These are phyloP conservation scores for Hypoxylon sp. DNA, from an alignment of 2,329 filamentous ascomycete genomes.

Conservation along the genomic window DNA sequence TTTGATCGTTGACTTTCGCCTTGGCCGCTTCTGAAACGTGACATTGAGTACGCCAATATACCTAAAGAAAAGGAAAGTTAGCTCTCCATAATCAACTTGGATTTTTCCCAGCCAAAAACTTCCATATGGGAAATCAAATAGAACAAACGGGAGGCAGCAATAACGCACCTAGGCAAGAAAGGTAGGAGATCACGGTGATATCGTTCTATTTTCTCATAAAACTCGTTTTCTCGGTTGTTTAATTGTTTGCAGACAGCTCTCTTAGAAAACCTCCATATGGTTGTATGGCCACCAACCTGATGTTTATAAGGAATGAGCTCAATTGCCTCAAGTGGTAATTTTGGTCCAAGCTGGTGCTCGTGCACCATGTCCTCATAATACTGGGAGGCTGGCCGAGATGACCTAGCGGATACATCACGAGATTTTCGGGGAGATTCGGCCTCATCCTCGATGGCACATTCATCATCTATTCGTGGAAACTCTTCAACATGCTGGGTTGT, in stretches of 20 bases:
- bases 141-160: conserved; percentile 38
- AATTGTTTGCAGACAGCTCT: conserved; percentile 97
- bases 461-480: conserved; percentile 56
- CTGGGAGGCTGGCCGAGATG: conserved; percentile 58
- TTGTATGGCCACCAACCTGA: conserved; percentile 97
- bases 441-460: conserved; percentile 61
- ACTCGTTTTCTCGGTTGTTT: conserved; percentile 98
- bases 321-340: conserved; percentile 85
- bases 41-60: conserved; percentile 98
- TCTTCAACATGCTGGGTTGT: conserved; percentile 51
- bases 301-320: conserved; percentile 97
- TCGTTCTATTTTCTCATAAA: conserved; percentile 95
- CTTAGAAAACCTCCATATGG: conserved; percentile 94
- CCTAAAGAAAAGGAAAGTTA: conserved; percentile 62
- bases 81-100: conserved; percentile 18
- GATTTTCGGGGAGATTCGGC: conserved; percentile 55
- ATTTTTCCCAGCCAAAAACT: conserved; percentile 11
- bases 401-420: conserved; percentile 55
- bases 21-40: conserved; percentile 87
- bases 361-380: conserved; percentile 66
- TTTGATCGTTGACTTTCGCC: conserved; percentile 71
- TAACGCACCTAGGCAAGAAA: conserved; percentile 84
- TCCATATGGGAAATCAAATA: conserved; percentile 11
- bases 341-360: conserved; percentile 65
- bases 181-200: conserved; percentile 90